Evolutionary conservation across 176 grass and related monocot genomes (phyloP).

Genomic region (Cocos nucifera): DNA sequence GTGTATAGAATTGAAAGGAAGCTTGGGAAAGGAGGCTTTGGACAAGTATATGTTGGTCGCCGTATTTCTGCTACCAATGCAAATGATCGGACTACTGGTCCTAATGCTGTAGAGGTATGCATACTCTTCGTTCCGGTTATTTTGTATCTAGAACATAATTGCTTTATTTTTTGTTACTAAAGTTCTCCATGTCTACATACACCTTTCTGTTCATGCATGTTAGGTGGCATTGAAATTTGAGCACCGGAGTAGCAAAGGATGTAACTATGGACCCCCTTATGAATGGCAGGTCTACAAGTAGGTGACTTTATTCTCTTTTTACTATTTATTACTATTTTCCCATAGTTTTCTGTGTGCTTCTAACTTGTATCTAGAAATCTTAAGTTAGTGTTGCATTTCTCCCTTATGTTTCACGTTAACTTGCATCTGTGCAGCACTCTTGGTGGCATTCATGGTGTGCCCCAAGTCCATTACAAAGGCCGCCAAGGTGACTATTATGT

Average conservation of each 20-base stretch:
- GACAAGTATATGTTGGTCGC: constrained; percentile 84
- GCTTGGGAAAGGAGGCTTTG: constrained; percentile 92
- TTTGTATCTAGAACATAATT: background rate
- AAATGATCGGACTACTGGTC: constrained; percentile 46
- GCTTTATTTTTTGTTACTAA: background rate
- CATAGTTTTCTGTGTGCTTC: constrained; percentile 3
- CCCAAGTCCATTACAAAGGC: constrained; percentile 89
- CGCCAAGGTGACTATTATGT: constrained; percentile 77
- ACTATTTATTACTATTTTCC: constrained; percentile 2
- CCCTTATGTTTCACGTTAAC: too few relatives aligned
- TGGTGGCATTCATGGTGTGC: constrained; percentile 84
- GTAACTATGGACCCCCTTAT: constrained; percentile 72
- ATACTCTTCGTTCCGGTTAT: constrained; percentile 7
- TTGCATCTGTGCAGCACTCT: constrained; percentile 43
- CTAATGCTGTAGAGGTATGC: constrained; percentile 70
- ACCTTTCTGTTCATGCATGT: background rate
- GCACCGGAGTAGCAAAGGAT: constrained; percentile 86
- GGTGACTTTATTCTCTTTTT: constrained; percentile 17
- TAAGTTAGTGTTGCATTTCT: background rate
- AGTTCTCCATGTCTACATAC: constrained; percentile 1
- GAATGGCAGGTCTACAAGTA: constrained; percentile 97
- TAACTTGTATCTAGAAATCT: background rate
- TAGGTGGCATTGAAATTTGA: constrained; percentile 95
- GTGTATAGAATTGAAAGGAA: constrained; percentile 74
- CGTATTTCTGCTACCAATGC: constrained; percentile 45